Evolutionary conservation across 1,139 yeast species (phyloP).

Genomic region (Yamadazyma sp.): DNA sequence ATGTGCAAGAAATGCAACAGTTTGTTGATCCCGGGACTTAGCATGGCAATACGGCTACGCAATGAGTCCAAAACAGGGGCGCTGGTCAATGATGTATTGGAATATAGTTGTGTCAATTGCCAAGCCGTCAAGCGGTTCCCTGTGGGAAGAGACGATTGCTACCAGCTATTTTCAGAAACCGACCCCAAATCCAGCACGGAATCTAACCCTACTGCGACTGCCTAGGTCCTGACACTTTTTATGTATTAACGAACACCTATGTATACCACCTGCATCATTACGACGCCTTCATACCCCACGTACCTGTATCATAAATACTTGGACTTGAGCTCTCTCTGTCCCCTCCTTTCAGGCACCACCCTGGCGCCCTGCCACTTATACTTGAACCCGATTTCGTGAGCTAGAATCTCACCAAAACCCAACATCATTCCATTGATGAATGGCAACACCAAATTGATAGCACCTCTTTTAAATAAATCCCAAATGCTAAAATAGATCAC

Average conservation of each 20-base stretch:
- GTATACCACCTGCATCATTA: neutral
- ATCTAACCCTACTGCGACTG: neutral
- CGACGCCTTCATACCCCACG: neutral
- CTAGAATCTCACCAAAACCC: slow-evolving; percentile 94
- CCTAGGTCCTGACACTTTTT: neutral
- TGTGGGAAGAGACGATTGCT: slow-evolving; percentile 21
- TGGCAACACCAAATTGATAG: slow-evolving; percentile 80
- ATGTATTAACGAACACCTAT: no score
- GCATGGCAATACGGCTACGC: slow-evolving; percentile 31
- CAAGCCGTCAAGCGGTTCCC: slow-evolving; percentile 30
- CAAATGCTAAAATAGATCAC: slow-evolving; percentile 22
- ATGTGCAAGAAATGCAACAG: slow-evolving; percentile 61
- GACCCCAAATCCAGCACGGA: neutral
- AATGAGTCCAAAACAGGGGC: slow-evolving; percentile 26
- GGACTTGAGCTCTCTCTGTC: slow-evolving; percentile 13
- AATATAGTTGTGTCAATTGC: slow-evolving; percentile 29
- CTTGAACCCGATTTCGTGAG: slow-evolving; percentile 86
- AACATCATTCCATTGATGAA: slow-evolving; percentile 93
- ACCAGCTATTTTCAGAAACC: neutral
- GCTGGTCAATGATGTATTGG: slow-evolving; percentile 32
- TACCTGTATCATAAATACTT: slow-evolving; percentile 5
- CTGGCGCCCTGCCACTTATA: slow-evolving; percentile 79
- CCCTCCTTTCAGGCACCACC: slow-evolving; percentile 46
- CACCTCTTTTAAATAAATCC: slow-evolving; percentile 47
- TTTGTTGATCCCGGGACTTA: slow-evolving; percentile 47